Conservation (phyloP, 352 stramenopile species). For the Bremia lactucae region DNA sequence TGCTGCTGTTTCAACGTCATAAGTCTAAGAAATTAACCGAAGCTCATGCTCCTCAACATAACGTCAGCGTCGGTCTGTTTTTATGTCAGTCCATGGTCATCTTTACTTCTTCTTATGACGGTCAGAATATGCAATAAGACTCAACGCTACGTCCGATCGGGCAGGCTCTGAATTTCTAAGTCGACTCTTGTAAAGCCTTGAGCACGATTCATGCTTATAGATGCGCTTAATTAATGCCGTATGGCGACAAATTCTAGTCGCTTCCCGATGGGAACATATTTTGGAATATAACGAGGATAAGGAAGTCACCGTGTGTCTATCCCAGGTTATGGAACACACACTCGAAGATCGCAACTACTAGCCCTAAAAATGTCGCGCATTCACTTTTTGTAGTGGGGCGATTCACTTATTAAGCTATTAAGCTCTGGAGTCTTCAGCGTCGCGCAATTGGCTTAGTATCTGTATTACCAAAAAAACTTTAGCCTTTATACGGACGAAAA, state of each 20-base stretch:
- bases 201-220: conserved; percentile 34
- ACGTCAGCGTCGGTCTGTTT: conserved; percentile 42
- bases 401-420: conserved; percentile 26
- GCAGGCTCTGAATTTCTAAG: conserved; percentile 31
- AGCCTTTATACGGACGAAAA: too few species aligned
- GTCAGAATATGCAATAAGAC: conserved; percentile 73
- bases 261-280: conserved; percentile 45
- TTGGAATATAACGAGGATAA: too few species aligned
- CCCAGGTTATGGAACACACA: too few species aligned
- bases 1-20: conserved; percentile 62
- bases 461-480: too few species aligned
- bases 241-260: conserved; percentile 40
- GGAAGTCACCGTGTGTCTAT: too few species aligned
- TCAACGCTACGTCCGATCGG: conserved; percentile 64
- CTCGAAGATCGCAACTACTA: conserved; percentile 18
- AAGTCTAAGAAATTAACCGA: conserved; percentile 43
- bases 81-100: conserved; percentile 64
- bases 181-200: conserved; percentile 1
- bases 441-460: conserved; percentile 18
- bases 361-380: too few species aligned
- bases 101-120: conserved; percentile 70
- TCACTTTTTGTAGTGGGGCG: too few species aligned
- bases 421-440: conserved; percentile 53
- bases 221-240: conserved; percentile 56
- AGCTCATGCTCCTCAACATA: conserved; percentile 41